A percentile compares a stretch with the other conserved stretches of the same genome.
These are phyloP conservation scores for Nakazawaea ernobii DNA, from an alignment of 805 yeast genomes.

Conservation along the genomic window DNA sequence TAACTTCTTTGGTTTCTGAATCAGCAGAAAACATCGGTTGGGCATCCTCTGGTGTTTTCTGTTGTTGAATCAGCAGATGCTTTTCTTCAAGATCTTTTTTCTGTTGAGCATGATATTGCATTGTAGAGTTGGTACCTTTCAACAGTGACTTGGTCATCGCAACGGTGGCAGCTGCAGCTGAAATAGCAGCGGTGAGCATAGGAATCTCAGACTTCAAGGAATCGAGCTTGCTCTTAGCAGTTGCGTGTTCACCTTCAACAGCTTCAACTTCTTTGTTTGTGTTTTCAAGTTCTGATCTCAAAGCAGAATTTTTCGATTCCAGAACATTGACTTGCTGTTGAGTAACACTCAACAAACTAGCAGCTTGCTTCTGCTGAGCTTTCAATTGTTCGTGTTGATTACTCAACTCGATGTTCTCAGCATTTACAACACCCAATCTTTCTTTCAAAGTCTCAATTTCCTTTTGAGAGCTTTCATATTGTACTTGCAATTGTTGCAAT, in stretches of 20 bases:
- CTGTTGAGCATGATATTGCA: conserved; percentile 7
- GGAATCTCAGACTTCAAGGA: conserved; percentile 25
- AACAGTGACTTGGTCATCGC: conserved; percentile 13
- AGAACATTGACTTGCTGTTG: conserved; percentile 64
- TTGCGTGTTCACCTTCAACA: conserved; percentile 33
- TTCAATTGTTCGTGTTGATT: conserved; percentile 47
- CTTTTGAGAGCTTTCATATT: conserved; percentile 63
- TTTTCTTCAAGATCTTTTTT: conserved; percentile 9
- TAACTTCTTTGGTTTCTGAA: neutral
- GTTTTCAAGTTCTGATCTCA: conserved; percentile 19
- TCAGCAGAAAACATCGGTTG: neutral
- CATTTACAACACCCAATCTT: conserved; percentile 57
- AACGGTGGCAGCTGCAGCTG: conserved; percentile 19
- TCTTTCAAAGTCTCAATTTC: conserved; percentile 64
- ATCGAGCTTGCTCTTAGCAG: conserved; percentile 30
- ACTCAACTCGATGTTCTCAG: conserved; percentile 57
- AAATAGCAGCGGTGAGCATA: conserved; percentile 22
- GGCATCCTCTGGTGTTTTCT: neutral
- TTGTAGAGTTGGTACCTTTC: conserved; percentile 3
- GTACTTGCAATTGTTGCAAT: conserved; percentile 52
- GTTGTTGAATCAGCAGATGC: conserved; percentile 11
- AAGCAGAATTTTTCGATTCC: conserved; percentile 41
- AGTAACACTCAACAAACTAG: conserved; percentile 58
- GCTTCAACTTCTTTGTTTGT: conserved; percentile 21
- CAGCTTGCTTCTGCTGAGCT: conserved; percentile 53